These are phyloP conservation scores for Rhynchospora pubera DNA, from an alignment of 176 grass and related monocot genomes.

Conservation along the genomic window DNA sequence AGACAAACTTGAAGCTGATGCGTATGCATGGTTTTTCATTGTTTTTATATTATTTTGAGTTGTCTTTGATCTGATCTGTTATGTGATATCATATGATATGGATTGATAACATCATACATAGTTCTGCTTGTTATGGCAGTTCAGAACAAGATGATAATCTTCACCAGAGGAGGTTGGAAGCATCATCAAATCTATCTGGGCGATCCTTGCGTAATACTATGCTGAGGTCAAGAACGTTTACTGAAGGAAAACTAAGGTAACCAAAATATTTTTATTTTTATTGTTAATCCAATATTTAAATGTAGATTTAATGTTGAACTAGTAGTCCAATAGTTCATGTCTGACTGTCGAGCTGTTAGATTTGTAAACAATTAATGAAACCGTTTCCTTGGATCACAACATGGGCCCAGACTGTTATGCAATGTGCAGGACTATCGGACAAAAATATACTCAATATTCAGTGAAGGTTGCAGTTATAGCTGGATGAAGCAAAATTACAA, in stretches of 20 bases:
- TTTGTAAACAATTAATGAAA: background rate
- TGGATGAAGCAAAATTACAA: background rate
- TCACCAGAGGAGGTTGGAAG: conserved; percentile 74
- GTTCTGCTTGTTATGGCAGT: conserved; percentile 33
- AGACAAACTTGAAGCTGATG: conserved; percentile 92
- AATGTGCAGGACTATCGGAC: background rate
- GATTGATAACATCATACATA: background rate
- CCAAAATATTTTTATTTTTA: conserved; percentile 25
- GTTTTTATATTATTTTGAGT: conserved; percentile 27
- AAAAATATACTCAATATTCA: background rate
- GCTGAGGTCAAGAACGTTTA: conserved; percentile 91
- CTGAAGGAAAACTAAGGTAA: conserved; percentile 92
- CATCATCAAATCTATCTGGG: conserved; percentile 79
- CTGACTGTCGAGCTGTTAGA: background rate
- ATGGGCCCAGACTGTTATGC: background rate
- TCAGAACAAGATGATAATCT: conserved; percentile 60
- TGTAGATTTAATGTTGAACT: conserved; percentile 5
- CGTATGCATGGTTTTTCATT: conserved; percentile 53
- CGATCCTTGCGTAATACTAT: conserved; percentile 62
- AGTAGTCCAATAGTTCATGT: background rate
- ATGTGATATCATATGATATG: background rate
- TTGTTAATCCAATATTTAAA: background rate
- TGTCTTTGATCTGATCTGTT: background rate
- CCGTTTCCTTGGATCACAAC: background rate
- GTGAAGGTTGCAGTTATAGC: conserved; percentile 16